phyloP scores from a whole-genome alignment of 345 rosid genomes.

The Salix exigua region DNA sequence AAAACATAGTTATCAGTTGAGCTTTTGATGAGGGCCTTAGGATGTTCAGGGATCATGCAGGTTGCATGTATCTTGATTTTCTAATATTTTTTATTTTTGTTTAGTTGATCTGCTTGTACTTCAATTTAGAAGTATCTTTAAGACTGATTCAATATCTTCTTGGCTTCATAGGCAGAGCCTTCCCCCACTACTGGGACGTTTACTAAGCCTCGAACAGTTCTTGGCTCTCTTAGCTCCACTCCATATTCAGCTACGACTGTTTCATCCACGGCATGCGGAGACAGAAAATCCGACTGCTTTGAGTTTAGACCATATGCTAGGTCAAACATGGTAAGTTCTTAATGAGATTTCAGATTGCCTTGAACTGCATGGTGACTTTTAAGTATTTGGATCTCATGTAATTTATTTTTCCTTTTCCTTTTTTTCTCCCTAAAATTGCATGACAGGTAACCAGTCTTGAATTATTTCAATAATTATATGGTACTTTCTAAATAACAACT shows the following conservation, averaged over 20 bases:
- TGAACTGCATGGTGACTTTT: not conserved
- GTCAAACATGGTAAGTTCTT: constrained; percentile 63
- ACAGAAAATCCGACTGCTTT: constrained; percentile 51
- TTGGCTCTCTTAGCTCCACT: constrained; percentile 34
- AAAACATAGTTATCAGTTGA: not conserved
- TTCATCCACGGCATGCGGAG: constrained; percentile 42
- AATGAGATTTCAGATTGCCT: constrained; percentile 4
- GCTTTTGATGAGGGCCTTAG: constrained; percentile 7
- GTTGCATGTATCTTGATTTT: constrained; percentile 18
- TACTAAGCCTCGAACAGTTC: constrained; percentile 51
- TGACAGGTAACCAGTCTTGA: not conserved
- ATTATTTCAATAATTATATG: not conserved
- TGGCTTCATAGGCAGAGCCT: constrained; percentile 74
- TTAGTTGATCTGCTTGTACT: not conserved
- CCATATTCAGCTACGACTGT: constrained; percentile 35
- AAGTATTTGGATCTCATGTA: not conserved
- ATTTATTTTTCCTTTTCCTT: not conserved
- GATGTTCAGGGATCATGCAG: not conserved
- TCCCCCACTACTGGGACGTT: constrained; percentile 95
- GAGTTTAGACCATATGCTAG: constrained; percentile 70
- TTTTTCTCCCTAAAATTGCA: not conserved
- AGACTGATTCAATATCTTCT: constrained; percentile 8
- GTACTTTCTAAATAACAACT: not conserved
- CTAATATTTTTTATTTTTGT: constrained; percentile 3
- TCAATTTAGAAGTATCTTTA: not conserved